A percentile compares a stretch with the other conserved stretches of the same genome.
These are phyloP conservation scores for Globisporangium nagaii DNA, from an alignment of 352 stramenopile genomes.

Conservation along the genomic window DNA sequence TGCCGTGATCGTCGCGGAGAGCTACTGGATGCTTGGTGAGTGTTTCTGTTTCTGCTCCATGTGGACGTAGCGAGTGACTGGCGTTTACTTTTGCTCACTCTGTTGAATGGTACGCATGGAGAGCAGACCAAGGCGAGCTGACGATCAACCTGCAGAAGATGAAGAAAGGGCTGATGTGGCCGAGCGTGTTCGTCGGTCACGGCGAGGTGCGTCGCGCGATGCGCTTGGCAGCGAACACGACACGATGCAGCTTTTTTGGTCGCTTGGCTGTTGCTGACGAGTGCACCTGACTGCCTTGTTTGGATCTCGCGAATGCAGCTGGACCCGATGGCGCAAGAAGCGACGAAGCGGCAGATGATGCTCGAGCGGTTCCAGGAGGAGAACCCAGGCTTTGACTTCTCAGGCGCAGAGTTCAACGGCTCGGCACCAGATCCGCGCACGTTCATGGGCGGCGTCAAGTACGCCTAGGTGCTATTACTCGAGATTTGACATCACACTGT, in stretches of 20 bases:
- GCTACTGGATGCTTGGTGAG: conserved; percentile 94
- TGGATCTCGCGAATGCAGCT: too few species aligned
- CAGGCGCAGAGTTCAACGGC: conserved; percentile 96
- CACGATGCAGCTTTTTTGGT: too few species aligned
- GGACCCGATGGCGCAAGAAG: conserved; percentile 88
- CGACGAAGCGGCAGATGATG: conserved; percentile 96
- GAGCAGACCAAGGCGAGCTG: conserved; percentile 78
- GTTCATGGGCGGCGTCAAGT: conserved; percentile 96
- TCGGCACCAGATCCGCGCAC: conserved; percentile 92
- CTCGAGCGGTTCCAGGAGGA: conserved; percentile 98
- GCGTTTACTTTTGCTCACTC: background rate
- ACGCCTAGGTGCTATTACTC: too few species aligned
- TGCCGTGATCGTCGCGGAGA: conserved; percentile 91
- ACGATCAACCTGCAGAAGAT: conserved; percentile 95
- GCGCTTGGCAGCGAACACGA: too few species aligned
- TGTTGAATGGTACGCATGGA: background rate
- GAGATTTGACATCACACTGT: too few species aligned
- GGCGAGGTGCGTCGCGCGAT: conserved; percentile 54
- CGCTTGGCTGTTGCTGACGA: too few species aligned
- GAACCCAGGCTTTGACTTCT: conserved; percentile 99
- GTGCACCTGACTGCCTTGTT: too few species aligned
- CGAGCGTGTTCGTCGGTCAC: conserved; percentile 84
- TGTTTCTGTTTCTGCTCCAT: background rate
- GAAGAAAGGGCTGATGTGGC: conserved; percentile 94
- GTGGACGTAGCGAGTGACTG: background rate